Evolutionary conservation across 495 filamentous ascomycete genomes (phyloP).

Genomic region (Amphirosellinia nigrospora): DNA sequence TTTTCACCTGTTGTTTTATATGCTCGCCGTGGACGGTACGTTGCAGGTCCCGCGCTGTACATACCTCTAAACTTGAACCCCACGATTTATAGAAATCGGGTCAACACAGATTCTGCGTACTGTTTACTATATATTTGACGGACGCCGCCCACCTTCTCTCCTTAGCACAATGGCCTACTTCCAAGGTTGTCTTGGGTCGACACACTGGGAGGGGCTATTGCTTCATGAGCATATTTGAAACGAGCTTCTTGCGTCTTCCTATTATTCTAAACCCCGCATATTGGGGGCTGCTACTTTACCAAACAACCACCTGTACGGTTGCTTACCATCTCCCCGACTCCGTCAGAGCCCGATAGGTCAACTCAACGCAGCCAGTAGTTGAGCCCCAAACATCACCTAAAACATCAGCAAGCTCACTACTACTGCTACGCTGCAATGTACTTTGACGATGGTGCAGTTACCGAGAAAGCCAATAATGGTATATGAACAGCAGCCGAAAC

Average conservation of each 20-base stretch:
- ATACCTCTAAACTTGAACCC: not conserved
- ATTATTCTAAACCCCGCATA: not conserved
- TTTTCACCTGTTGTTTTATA: not conserved
- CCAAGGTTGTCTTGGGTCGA: not conserved
- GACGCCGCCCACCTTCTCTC: not conserved
- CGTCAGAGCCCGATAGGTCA: not conserved
- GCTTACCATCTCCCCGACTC: not conserved
- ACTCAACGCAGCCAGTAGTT: constrained; percentile 6
- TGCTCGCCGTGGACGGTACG: not conserved
- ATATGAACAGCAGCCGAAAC: not conserved
- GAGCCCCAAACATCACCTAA: not conserved
- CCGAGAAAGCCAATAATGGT: not conserved
- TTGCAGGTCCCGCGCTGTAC: not conserved
- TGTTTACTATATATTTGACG: not conserved
- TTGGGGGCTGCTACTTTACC: not conserved
- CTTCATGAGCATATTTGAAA: not conserved
- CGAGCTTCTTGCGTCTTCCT: not conserved
- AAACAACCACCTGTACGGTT: not conserved
- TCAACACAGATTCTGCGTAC: not conserved
- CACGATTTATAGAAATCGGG: not conserved
- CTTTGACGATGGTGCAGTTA: not conserved
- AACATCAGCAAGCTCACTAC: constrained; percentile 5
- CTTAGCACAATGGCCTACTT: not conserved
- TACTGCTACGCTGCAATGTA: constrained; percentile 3
- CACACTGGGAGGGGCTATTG: not conserved